phyloP scores from a whole-genome alignment of 2,329 filamentous ascomycete genomes.

The Emmonsiellopsis sp. region DNA sequence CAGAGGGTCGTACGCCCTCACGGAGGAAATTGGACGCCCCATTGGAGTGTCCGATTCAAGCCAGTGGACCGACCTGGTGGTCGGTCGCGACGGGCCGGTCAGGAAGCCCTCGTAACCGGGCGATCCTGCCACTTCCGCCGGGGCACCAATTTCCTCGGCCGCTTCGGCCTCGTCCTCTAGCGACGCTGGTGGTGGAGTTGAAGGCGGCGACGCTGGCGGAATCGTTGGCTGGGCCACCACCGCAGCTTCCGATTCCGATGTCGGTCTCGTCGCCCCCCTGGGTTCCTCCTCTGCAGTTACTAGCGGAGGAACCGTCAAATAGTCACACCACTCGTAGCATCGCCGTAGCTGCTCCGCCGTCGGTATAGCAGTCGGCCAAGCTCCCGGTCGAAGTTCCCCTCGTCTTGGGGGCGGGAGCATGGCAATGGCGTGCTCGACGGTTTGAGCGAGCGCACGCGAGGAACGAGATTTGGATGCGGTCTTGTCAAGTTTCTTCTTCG shows the following conservation, averaged over 20 bases:
- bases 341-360: too few species aligned
- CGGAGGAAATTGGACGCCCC: slow-evolving; percentile 9
- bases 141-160: background rate
- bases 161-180: background rate
- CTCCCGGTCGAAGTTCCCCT: background rate
- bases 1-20: slow-evolving; percentile 8
- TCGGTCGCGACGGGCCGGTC: background rate
- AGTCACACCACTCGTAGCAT: too few species aligned
- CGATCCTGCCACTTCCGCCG: background rate
- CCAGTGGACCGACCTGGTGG: slow-evolving; percentile 4
- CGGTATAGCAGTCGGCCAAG: background rate
- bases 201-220: background rate
- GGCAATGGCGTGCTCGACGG: background rate
- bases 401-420: background rate
- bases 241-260: too few species aligned
- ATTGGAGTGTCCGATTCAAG: slow-evolving; percentile 6
- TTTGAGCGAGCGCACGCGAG: background rate
- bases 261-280: too few species aligned
- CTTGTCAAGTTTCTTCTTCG: background rate
- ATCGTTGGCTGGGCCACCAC: background rate
- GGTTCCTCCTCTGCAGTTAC: too few species aligned
- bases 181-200: background rate
- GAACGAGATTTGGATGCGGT: background rate
- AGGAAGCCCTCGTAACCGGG: background rate
- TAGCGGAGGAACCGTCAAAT: too few species aligned